Conservation (phyloP, 805 yeast genomes). For the Jamesozyma hellenica region DNA sequence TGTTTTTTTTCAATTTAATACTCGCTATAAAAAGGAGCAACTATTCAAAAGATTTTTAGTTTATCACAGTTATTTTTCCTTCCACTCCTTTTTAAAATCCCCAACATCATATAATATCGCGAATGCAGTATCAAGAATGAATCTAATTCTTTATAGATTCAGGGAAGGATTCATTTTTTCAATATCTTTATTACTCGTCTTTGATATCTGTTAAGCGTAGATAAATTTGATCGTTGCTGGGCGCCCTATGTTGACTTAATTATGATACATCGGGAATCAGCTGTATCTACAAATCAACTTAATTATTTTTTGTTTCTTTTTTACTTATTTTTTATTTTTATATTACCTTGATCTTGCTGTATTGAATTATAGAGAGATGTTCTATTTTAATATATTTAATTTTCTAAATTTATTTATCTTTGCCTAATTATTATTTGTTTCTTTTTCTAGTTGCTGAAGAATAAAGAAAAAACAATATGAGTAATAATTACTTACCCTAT, state of each 20-base stretch:
- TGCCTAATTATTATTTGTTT: too few species aligned
- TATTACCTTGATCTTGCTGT: too few species aligned
- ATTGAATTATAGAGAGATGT: too few species aligned
- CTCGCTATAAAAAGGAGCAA: too few species aligned
- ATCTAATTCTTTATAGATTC: slow-evolving; percentile 7
- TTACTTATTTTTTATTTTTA: too few species aligned
- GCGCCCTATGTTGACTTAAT: slow-evolving; percentile 32
- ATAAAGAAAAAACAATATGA: too few species aligned
- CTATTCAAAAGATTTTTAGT: too few species aligned
- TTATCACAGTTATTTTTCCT: neutral
- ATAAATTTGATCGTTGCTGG: slow-evolving; percentile 32
- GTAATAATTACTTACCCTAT: too few species aligned
- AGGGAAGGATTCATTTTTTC: slow-evolving; percentile 10
- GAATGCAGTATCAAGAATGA: slow-evolving; percentile 9
- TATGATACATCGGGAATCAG: slow-evolving; percentile 34
- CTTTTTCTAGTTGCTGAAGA: too few species aligned
- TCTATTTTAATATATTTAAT: too few species aligned
- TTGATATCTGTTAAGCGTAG: slow-evolving; percentile 23
- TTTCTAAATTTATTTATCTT: too few species aligned
- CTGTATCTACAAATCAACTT: slow-evolving; percentile 29
- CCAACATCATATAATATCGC: slow-evolving; percentile 26
- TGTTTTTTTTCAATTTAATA: too few species aligned
- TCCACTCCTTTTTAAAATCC: slow-evolving; percentile 6
- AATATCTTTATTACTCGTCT: slow-evolving; percentile 9
- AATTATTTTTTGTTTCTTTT: neutral